Percentiles rank a stretch among this genome's conserved stretches.
Evolutionary conservation across 2,329 filamentous ascomycete species (phyloP).

Genomic region (Fusarium xyrophilum): DNA sequence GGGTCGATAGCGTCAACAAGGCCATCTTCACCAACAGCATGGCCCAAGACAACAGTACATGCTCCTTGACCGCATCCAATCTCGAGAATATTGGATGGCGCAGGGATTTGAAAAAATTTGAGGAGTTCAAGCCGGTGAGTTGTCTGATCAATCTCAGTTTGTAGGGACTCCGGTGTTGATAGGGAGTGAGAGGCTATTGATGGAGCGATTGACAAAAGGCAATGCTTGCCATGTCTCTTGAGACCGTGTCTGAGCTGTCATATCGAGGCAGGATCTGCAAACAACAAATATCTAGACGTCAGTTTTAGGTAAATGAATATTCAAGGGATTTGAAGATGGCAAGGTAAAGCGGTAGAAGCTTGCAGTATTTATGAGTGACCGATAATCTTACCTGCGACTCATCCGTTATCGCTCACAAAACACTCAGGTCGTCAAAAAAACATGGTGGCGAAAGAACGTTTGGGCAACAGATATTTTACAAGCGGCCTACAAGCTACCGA

Average conservation of each 20-base stretch:
- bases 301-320: no score
- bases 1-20: slow-evolving; percentile 15
- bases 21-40: neutral
- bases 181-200: slow-evolving; percentile 1
- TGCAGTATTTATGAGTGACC: neutral
- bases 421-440: no score
- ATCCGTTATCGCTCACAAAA: no score
- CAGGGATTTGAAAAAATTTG: neutral
- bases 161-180: neutral
- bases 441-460: no score
- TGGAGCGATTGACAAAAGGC: neutral
- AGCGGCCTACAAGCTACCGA: neutral
- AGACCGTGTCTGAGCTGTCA: neutral
- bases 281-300: no score
- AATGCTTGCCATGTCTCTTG: neutral
- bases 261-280: no score
- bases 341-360: no score
- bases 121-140: neutral
- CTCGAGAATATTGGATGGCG: neutral
- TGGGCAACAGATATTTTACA: neutral
- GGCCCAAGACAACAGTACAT: slow-evolving; percentile 13
- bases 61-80: slow-evolving; percentile 16
- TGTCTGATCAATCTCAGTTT: slow-evolving; percentile 13
- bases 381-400: neutral
- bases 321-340: no score